Percentiles rank a stretch among this genome's conserved stretches.
Evolutionary conservation across 768 basidiomycete genomes (phyloP).

Genomic region (Phylloporus sp.): DNA sequence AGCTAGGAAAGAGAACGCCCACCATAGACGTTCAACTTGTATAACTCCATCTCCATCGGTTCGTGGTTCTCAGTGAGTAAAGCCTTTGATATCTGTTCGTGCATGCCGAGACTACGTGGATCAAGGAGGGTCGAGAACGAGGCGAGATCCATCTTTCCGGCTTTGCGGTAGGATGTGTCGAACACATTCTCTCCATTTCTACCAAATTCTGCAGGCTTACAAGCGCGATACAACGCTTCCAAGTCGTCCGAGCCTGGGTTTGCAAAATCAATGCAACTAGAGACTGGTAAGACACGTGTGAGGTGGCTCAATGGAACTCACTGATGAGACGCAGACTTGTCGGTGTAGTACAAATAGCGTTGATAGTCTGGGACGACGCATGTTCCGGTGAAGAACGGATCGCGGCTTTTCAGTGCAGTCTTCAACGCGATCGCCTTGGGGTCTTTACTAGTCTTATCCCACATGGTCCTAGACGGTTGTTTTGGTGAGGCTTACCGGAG

Average conservation of each 20-base stretch:
- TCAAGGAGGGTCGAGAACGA: constrained; percentile 36
- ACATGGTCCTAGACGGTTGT: too few relatives aligned
- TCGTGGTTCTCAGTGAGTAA: constrained; percentile 25
- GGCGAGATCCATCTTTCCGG: constrained; percentile 39
- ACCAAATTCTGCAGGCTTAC: constrained; percentile 42
- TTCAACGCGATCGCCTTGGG: neutral
- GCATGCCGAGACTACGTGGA: constrained; percentile 27
- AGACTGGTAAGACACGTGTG: neutral
- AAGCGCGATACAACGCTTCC: constrained; percentile 30
- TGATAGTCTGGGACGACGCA: constrained; percentile 1
- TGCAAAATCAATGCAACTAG: constrained; percentile 2
- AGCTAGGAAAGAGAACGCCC: neutral
- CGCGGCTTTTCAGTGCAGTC: neutral
- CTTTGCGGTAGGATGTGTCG: constrained; percentile 45
- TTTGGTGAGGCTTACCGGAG: too few relatives aligned
- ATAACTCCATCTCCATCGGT: constrained; percentile 29
- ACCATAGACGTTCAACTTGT: constrained; percentile 49
- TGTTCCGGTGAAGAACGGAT: neutral
- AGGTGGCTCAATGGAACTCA: neutral
- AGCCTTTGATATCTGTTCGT: constrained; percentile 16
- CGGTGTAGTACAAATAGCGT: neutral
- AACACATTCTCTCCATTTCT: constrained; percentile 33
- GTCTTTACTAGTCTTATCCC: too few relatives aligned
- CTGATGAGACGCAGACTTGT: neutral
- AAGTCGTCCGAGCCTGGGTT: neutral